These are phyloP conservation scores for Fraxinus quadrangulata DNA, from an alignment of 257 asterid species.

Conservation along the genomic window DNA sequence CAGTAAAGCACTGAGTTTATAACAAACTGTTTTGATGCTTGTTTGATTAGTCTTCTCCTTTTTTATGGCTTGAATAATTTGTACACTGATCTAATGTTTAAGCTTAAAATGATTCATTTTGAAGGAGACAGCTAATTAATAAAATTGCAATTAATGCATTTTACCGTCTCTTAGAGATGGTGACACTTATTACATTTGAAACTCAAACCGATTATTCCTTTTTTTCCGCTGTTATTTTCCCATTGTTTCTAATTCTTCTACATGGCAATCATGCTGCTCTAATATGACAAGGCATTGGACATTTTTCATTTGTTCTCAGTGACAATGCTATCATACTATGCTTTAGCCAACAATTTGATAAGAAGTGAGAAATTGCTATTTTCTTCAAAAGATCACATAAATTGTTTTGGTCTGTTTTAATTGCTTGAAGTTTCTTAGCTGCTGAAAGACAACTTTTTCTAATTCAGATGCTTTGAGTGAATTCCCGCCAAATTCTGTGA, in stretches of 20 bases:
- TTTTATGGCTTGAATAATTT: background rate
- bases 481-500: slow-evolving; percentile 84
- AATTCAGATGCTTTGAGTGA: slow-evolving; percentile 75
- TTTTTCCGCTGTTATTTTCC: background rate
- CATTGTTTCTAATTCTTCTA: background rate
- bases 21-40: background rate
- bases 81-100: background rate
- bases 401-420: background rate
- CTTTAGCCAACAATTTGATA: background rate
- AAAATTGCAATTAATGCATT: background rate
- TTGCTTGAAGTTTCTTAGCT: slow-evolving; percentile 12
- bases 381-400: background rate
- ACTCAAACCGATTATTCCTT: background rate
- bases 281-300: background rate
- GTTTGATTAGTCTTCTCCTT: background rate
- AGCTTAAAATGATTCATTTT: background rate
- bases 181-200: background rate
- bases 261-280: background rate
- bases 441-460: slow-evolving; percentile 26
- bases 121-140: background rate
- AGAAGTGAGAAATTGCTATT: background rate
- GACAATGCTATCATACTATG: background rate
- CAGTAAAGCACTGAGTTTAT: background rate
- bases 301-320: background rate
- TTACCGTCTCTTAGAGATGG: background rate